Evolutionary conservation across 805 yeast genomes (phyloP).

Genomic region (Kodamaea kakaduensis): DNA sequence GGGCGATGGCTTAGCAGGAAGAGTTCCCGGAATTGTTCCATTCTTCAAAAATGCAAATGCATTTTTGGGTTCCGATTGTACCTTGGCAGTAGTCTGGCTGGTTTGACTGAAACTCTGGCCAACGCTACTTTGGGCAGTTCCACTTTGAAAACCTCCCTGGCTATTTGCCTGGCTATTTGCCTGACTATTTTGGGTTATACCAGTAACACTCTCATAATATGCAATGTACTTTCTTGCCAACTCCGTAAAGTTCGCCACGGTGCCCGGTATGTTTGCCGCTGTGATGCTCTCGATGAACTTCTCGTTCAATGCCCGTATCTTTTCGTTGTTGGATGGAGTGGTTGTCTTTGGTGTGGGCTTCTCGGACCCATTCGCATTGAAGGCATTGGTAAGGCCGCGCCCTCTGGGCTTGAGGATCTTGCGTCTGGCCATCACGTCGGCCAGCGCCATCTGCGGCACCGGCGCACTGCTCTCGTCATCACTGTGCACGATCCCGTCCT

Average conservation of each 20-base stretch:
- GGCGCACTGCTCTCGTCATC: slow-evolving; percentile 32
- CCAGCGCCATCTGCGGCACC: slow-evolving; percentile 44
- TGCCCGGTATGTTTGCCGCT: slow-evolving; percentile 37
- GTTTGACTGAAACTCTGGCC: too few species aligned
- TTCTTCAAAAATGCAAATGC: slow-evolving; percentile 11
- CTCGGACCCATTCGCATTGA: background rate
- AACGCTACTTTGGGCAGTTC: too few species aligned
- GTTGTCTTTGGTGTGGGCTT: background rate
- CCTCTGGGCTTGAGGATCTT: slow-evolving; percentile 61
- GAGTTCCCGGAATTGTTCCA: slow-evolving; percentile 1
- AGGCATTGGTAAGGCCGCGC: background rate
- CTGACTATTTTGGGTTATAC: slow-evolving; percentile 1
- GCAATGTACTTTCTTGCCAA: slow-evolving; percentile 55
- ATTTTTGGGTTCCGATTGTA: slow-evolving; percentile 17
- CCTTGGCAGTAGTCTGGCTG: too few species aligned
- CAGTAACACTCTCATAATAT: slow-evolving; percentile 42
- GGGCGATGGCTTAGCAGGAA: slow-evolving; percentile 1
- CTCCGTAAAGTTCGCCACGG: slow-evolving; percentile 53
- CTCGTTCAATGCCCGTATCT: slow-evolving; percentile 62
- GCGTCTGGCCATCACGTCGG: slow-evolving; percentile 60
- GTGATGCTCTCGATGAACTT: slow-evolving; percentile 51
- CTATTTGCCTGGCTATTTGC: background rate
- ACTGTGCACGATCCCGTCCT: slow-evolving; percentile 34
- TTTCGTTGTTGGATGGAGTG: slow-evolving; percentile 37
- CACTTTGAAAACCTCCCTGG: background rate